Percentiles rank a stretch among this genome's conserved stretches.
Evolutionary conservation across 352 stramenopile species (phyloP).

Genomic region (Plasmopara viticola): DNA sequence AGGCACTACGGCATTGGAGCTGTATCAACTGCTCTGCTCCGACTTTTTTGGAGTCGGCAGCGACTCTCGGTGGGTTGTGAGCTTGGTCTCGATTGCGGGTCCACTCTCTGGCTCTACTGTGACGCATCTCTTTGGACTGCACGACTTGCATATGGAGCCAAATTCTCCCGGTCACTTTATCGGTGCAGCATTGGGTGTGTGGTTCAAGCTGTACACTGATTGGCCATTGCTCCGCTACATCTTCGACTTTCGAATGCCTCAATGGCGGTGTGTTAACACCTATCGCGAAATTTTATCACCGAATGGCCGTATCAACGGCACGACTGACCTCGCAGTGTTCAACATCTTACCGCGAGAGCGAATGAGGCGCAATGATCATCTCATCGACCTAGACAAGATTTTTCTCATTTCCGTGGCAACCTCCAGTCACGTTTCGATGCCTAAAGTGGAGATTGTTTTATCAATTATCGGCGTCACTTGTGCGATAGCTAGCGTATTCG

Average conservation of each 20-base stretch:
- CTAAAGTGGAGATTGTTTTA: constrained; percentile 19
- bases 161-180: constrained; percentile 27
- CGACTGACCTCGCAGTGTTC: constrained; percentile 44
- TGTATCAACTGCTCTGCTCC: constrained; percentile 59
- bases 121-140: constrained; percentile 26
- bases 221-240: constrained; percentile 29
- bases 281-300: constrained; percentile 31
- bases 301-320: constrained; percentile 32
- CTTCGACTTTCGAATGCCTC: constrained; percentile 56
- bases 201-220: constrained; percentile 37
- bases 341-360: constrained; percentile 38
- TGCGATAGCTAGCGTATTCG: constrained; percentile 5
- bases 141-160: constrained; percentile 16
- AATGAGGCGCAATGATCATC: constrained; percentile 35
- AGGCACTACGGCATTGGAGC: constrained; percentile 54
- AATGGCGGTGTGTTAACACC: constrained; percentile 32
- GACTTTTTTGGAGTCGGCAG: constrained; percentile 57
- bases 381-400: constrained; percentile 50
- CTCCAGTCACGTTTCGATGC: constrained; percentile 30
- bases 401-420: constrained; percentile 56
- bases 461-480: constrained; percentile 3
- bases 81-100: constrained; percentile 48
- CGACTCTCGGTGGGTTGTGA: constrained; percentile 44
- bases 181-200: constrained; percentile 26
- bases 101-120: constrained; percentile 39